Conservation (phyloP, 2,329 filamentous ascomycete species). For the Bretziella fagacearum region DNA sequence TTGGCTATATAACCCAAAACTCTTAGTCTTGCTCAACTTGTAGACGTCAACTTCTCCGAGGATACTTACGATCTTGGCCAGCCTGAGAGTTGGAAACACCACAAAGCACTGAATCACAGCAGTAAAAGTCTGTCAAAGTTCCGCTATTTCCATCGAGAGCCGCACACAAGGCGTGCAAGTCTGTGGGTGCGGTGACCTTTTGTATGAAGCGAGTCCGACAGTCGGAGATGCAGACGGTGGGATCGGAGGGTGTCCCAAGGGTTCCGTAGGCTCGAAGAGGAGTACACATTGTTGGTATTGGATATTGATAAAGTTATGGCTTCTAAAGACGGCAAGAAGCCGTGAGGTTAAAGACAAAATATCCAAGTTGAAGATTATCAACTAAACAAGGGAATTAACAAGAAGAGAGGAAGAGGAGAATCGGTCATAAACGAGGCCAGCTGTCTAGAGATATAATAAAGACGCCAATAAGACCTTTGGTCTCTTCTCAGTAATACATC, state of each 20-base stretch:
- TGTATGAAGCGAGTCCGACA: slow-evolving; percentile 12
- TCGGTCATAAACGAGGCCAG: no score
- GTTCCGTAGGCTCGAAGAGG: background rate
- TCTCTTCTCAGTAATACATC: no score
- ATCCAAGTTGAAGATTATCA: no score
- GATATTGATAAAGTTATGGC: no score
- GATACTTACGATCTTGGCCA: slow-evolving; percentile 15
- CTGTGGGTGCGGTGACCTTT: slow-evolving; percentile 8
- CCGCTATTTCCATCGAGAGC: slow-evolving; percentile 1
- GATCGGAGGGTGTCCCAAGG: slow-evolving; percentile 1
- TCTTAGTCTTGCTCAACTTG: background rate
- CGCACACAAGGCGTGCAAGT: slow-evolving; percentile 7
- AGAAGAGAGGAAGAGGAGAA: no score
- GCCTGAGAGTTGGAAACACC: slow-evolving; percentile 11
- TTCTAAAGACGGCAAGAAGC: no score
- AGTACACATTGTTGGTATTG: slow-evolving; percentile 5
- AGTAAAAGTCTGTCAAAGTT: slow-evolving; percentile 12
- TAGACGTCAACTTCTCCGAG: background rate
- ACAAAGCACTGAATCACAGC: slow-evolving; percentile 15
- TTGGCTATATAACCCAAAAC: slow-evolving; percentile 11
- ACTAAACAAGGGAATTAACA: no score
- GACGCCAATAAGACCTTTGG: no score
- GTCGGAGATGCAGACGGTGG: slow-evolving; percentile 8
- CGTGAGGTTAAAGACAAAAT: no score
- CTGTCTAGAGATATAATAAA: no score